Evolutionary conservation across 768 basidiomycete species (phyloP), one percentile per base, ranked within the genome.

Genomic region (Lanmaoa pseudosensibilis): DNA sequence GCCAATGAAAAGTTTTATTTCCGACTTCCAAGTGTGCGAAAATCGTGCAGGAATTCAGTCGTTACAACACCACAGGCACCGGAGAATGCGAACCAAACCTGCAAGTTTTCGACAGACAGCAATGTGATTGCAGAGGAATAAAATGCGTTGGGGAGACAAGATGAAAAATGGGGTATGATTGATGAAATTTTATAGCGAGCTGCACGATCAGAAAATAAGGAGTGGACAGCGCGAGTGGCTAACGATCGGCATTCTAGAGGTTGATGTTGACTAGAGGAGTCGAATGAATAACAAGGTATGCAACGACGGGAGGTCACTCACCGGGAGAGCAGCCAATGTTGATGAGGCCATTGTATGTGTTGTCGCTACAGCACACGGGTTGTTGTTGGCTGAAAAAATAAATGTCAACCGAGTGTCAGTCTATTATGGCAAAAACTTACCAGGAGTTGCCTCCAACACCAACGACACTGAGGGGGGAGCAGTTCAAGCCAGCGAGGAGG

Each of bases 281-380:
- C 8, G 6, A 7, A 30, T 30, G 6, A 69, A 41, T 30, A 47
- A 63, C 10, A 38, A 13, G 1, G 0, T 2, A 19, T n/a, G 21
- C 1, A 12, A 46, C 16, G 2, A 30, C 0, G 5, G 0, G 37
- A 4, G 16, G 2, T 5, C 37, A 71, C 60, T 64, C 66, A 68
- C 80, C 69, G 13, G 75, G 73, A 13, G 63, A 59, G 61, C 80
- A 81, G n/a, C 67, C 77, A 50, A 78, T 55, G 46, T 65, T 68
- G 55, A 81, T 52, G 12, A 80, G 16, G 3, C 78, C 77, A 15
- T 55, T 54, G 62, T 67, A 74, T 1, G 52, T 38, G 54, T 75
- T 71, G 56, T 73, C 54, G 0, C 62, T 34, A 57, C 80, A 81
- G 61, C 80, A 81, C 1, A 78, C 79, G 1, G 75, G 61, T 41